phyloP scores from a whole-genome alignment of 78 protist genomes.

The Protostelium mycophagum region DNA sequence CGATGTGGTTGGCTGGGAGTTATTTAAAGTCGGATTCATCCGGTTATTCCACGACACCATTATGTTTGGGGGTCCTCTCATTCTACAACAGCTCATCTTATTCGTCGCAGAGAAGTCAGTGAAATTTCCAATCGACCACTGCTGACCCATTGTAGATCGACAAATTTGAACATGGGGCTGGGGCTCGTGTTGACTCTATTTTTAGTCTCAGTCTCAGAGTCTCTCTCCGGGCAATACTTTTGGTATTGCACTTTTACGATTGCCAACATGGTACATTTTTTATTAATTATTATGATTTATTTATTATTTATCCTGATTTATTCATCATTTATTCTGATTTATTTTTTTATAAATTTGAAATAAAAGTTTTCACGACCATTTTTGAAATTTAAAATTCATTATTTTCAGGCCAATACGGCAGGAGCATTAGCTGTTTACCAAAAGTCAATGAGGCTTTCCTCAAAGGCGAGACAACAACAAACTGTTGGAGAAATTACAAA shows the following conservation, averaged over 20 bases:
- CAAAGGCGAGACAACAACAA: conserved; percentile 23
- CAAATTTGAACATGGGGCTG: conserved; percentile 17
- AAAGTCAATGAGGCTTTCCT: conserved; percentile 24
- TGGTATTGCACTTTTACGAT: conserved; percentile 39
- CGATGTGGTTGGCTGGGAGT: conserved; percentile 36
- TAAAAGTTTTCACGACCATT: neutral
- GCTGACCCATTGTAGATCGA: conserved; percentile 6
- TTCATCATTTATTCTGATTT: neutral
- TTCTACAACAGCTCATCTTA: conserved; percentile 7
- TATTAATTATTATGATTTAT: too few species aligned
- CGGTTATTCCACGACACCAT: conserved; percentile 24
- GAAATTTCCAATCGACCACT: neutral
- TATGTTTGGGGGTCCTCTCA: conserved; percentile 44
- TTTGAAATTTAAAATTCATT: neutral
- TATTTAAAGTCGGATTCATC: conserved; percentile 22
- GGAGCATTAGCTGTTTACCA: conserved; percentile 33
- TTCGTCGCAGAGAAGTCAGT: conserved; percentile 9
- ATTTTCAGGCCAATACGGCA: conserved; percentile 8
- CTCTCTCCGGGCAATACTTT: conserved; percentile 31
- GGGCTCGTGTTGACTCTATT: conserved; percentile 21
- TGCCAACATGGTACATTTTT: conserved; percentile 26
- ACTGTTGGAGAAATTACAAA: conserved; percentile 76
- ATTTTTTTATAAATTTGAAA: neutral
- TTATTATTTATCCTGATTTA: neutral
- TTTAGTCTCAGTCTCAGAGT: conserved; percentile 25